Base-by-base conservation (phyloP, 805 yeast species). In the Myxozyma neglecta region DNA sequence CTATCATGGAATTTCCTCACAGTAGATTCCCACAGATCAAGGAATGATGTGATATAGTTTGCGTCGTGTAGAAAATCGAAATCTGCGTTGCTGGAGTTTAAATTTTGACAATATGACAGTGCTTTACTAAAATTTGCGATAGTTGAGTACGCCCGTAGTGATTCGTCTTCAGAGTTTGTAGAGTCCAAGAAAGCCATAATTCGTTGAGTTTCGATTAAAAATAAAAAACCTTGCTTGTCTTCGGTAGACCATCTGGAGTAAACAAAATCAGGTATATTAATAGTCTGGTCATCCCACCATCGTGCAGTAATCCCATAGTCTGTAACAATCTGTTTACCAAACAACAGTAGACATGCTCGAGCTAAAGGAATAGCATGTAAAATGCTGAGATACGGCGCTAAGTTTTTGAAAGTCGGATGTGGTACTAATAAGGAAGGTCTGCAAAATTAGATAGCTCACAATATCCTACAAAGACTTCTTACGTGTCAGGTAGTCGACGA, bases 311-410 rank as follows among this genome's bases (percentile, higher is more conserved):
- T 68, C 4, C 72, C 74, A 42, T 72, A 73, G 56, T 68, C 71
- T 0, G 52, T 42, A 9, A 69, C 61, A 4, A 72, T 16, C 29
- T 65, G 67, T 14, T 56, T 57, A 16, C 70, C 70, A 16, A 60
- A 65, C 6, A 67, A 57, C 16, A 73, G 60, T 9, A 73, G 59
- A 0, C 72, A 70, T 9, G 65, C 61, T 14, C 76, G 63, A n/a
- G 70, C 71, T 18, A 70, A 59, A 1, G 76, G 76, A 36, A 74
- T 70, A 6, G 66, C 43, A 49, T 72, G 75, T 39, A 72, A 50
- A 29, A 74, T 66, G 18, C 64, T 61, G 37, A 74, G 59, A 42
- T 72, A 54, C 1, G 74, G 70, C 1, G 71, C 72, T 6, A 74
- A 49, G 18, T 63, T 59, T 3, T 39, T 48, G 18, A 52, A 53